Percentiles rank a stretch among this genome's conserved stretches.
Conservation (phyloP, 2,329 filamentous ascomycete species). For the Karstenula rhodostoma region DNA sequence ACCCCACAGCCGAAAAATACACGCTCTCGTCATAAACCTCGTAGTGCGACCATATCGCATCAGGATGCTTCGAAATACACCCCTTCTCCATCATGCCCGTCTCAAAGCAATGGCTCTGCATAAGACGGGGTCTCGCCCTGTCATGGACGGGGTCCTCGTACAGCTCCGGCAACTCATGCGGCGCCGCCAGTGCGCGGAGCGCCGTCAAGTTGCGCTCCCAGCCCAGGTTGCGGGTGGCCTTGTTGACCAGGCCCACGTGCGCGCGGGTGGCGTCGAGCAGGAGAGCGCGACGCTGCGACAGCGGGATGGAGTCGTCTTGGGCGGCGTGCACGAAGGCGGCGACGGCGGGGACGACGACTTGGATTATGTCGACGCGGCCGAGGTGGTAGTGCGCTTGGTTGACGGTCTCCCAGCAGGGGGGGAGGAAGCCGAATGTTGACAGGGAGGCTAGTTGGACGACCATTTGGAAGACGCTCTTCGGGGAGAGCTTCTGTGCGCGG, state of each 20-base stretch:
- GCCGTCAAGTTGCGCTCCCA: slow-evolving; percentile 9
- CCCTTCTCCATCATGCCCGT: slow-evolving; percentile 2
- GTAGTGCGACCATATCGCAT: background rate
- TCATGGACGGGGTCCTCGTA: background rate
- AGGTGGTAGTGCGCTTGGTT: slow-evolving; percentile 11
- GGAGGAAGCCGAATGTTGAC: background rate
- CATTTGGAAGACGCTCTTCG: slow-evolving; percentile 9
- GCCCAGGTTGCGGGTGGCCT: background rate
- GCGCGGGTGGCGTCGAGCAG: background rate
- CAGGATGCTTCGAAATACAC: background rate
- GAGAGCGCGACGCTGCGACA: background rate
- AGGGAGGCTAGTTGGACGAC: slow-evolving; percentile 6
- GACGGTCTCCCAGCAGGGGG: slow-evolving; percentile 10
- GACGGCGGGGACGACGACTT: background rate
- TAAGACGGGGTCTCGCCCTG: background rate
- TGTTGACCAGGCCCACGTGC: background rate
- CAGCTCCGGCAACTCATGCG: background rate
- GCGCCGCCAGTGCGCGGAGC: background rate
- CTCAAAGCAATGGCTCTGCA: slow-evolving; percentile 1
- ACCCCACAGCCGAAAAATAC: background rate
- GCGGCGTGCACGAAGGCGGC: slow-evolving; percentile 1
- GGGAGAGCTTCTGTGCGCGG: background rate
- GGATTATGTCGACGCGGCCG: slow-evolving; percentile 8
- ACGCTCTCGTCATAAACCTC: background rate
- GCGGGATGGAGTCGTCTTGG: background rate